A percentile compares a stretch with the other conserved stretches of the same genome.
These are phyloP conservation scores for Dendrobium catenatum DNA, from an alignment of 106 monocot species.

Conservation along the genomic window DNA sequence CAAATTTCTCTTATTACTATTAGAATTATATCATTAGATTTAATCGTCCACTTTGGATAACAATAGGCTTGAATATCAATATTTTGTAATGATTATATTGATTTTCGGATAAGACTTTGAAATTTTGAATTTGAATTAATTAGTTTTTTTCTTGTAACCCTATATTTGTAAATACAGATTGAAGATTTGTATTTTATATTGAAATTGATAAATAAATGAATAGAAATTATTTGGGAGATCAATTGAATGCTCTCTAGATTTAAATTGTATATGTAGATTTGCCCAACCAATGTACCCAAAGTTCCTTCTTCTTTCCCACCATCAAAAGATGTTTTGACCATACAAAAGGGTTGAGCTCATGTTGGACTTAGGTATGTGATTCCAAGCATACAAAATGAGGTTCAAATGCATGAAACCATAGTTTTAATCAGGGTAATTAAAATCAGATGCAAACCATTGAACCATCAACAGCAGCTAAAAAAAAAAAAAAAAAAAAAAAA, in stretches of 20 bases:
- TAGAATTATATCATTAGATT: neutral
- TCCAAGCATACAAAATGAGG: neutral
- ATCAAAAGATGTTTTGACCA: neutral
- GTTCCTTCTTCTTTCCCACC: neutral
- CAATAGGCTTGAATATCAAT: neutral
- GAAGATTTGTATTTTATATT: neutral
- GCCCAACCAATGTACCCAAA: too few relatives aligned
- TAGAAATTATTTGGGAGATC: neutral
- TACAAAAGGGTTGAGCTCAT: neutral
- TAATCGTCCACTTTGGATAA: neutral
- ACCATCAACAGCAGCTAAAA: neutral
- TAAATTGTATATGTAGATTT: neutral
- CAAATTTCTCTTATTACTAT: neutral
- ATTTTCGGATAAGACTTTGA: neutral
- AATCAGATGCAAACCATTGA: neutral
- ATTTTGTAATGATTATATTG: neutral
- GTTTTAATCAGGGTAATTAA: neutral
- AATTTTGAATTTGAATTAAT: neutral
- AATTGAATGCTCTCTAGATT: neutral
- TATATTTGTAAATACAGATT: neutral
- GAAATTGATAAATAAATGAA: too few relatives aligned
- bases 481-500: too few relatives aligned
- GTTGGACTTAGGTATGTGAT: neutral
- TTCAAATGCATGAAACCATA: neutral
- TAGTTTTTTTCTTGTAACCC: neutral